A percentile compares a stretch with the other conserved stretches of the same genome.
Conservation (phyloP, 2,329 filamentous ascomycete genomes). For the Rhynchosporium secalis region DNA sequence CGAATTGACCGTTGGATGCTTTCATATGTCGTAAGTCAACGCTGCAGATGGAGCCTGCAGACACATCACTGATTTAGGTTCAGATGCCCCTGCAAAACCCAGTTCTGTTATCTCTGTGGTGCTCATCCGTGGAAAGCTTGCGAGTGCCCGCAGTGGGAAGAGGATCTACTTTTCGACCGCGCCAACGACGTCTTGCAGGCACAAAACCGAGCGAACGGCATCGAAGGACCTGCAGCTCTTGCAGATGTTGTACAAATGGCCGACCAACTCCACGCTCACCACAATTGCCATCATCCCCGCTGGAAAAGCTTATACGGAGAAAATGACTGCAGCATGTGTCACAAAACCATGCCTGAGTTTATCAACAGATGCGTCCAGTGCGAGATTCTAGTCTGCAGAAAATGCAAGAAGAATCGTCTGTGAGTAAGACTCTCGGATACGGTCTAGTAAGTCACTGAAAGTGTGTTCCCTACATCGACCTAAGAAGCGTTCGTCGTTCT, state of each 20-base stretch:
- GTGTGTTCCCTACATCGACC: too few relatives aligned
- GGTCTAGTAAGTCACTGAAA: too few relatives aligned
- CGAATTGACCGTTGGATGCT: constrained; percentile 50
- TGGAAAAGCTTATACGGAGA: constrained; percentile 42
- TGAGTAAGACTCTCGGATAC: background rate
- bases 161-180: constrained; percentile 37
- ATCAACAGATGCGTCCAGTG: constrained; percentile 51
- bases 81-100: constrained; percentile 46
- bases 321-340: constrained; percentile 46
- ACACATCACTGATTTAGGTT: background rate
- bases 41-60: background rate
- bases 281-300: constrained; percentile 43
- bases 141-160: constrained; percentile 42
- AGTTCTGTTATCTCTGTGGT: constrained; percentile 48
- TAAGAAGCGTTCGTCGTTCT: too few relatives aligned
- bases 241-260: background rate
- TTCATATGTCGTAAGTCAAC: constrained; percentile 54
- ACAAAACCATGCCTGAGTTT: constrained; percentile 41
- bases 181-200: constrained; percentile 36
- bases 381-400: constrained; percentile 45
- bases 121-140: constrained; percentile 43
- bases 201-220: constrained; percentile 1
- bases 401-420: constrained; percentile 40
- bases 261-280: constrained; percentile 39
- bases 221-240: background rate